These are phyloP conservation scores for Blastobotrys proliferans DNA, from an alignment of 1,139 yeast genomes.

Conservation along the genomic window DNA sequence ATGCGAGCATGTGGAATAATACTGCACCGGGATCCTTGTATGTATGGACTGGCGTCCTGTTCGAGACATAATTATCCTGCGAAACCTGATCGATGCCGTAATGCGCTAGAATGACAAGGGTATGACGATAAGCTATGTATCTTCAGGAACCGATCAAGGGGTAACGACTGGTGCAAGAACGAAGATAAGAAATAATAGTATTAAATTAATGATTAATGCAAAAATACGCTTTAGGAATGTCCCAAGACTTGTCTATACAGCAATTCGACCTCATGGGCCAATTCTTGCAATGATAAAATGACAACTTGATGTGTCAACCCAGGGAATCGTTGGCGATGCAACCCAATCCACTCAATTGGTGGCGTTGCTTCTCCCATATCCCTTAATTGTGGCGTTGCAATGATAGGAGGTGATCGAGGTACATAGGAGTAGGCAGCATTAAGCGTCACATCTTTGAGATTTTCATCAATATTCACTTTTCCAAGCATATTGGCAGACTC, in stretches of 20 bases:
- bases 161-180: too few species aligned
- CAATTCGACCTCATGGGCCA: conserved; percentile 56
- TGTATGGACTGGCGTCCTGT: too few species aligned
- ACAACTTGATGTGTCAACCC: conserved; percentile 77
- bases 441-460: conserved; percentile 56
- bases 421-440: conserved; percentile 55
- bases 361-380: conserved; percentile 97
- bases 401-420: conserved; percentile 69
- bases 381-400: conserved; percentile 82
- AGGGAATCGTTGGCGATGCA: conserved; percentile 81
- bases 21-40: too few species aligned
- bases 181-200: conserved; percentile 1
- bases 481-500: conserved; percentile 7
- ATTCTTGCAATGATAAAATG: conserved; percentile 66
- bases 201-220: background rate
- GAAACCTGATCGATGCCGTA: too few species aligned
- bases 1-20: too few species aligned
- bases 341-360: conserved; percentile 96
- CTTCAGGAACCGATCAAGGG: too few species aligned
- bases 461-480: conserved; percentile 23
- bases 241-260: conserved; percentile 27
- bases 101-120: too few species aligned
- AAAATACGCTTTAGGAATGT: conserved; percentile 17
- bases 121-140: too few species aligned
- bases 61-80: too few species aligned